Base-by-base conservation (phyloP, 768 basidiomycete genomes). In the Suillus luteus region DNA sequence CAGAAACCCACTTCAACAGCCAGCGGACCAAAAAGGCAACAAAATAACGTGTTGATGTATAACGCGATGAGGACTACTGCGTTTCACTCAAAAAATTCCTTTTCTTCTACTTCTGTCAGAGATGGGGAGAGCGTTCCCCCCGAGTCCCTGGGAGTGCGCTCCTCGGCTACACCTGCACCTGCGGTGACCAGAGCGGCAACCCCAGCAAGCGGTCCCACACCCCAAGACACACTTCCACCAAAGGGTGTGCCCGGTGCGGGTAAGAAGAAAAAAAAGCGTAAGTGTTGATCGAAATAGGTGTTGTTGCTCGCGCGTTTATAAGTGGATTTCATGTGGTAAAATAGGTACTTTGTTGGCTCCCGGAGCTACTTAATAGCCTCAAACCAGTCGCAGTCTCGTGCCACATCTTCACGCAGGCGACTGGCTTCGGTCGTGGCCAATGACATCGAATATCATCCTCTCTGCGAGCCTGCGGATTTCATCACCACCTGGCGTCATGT, bases 11-110 rank as follows among this genome's bases (percentile, higher is more conserved):
- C 64, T 61, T 65, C 49, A 60, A 67, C 58, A n/a, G 55, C 68
- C 31, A 73, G 75, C 22, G 70, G 68, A 24, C 78, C 78, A 27
- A 86, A 83, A 70, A 87, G 83, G 68, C 85, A 85, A 66, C 85
- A 90, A 71, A 92, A 93, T 71, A 86, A 81, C 62, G 78, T 83
- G 67, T 81, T 92, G 24, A 81, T 94, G 66, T 77, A 86, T 70
- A 88, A 89, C 65, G 93, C 93, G 9, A 91, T 95, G 91, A 85
- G 82, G 66, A 85, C 90, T 5, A 92, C 92, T 1, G 91, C 90
- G 7, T 78, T 82, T 55, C 91, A 93, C 67, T 84, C 91, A 22
- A 85, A 79, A 66, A 79, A 80, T 65, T 76, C 85, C 0, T 81
- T 86, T 62, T 75, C 82, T 37, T 76, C 72, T 65, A 65, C 76